Evolutionary conservation across 129 eudicot genomes (phyloP).

Genomic region (carrot (Daucus carota)): DH1_v3.0 NC_030384.2:19455501-19456000

Average conservation of each 20-base stretch:
- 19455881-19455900: background rate
- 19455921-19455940: background rate
- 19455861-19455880: conserved; percentile 43
- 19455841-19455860: conserved; percentile 77
- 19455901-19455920: background rate
- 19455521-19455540: conserved; percentile 58
- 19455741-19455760: conserved; percentile 49
- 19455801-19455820: conserved; percentile 75
- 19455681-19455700: background rate
- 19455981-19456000: background rate
- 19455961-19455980: background rate
- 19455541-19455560: conserved; percentile 98
- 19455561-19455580: conserved; percentile 87
- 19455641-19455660: conserved; percentile 67
- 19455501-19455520: conserved; percentile 66
- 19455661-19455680: background rate
- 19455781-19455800: conserved; percentile 98
- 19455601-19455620: conserved; percentile 75
- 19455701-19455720: background rate
- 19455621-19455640: conserved; percentile 88
- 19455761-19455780: conserved; percentile 91
- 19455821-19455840: conserved; percentile 97
- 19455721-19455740: conserved; percentile 22
- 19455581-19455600: conserved; percentile 74
- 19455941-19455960: background rate